phyloP scores from a whole-genome alignment of 768 basidiomycete species.

The Scleroderma bovista region DNA sequence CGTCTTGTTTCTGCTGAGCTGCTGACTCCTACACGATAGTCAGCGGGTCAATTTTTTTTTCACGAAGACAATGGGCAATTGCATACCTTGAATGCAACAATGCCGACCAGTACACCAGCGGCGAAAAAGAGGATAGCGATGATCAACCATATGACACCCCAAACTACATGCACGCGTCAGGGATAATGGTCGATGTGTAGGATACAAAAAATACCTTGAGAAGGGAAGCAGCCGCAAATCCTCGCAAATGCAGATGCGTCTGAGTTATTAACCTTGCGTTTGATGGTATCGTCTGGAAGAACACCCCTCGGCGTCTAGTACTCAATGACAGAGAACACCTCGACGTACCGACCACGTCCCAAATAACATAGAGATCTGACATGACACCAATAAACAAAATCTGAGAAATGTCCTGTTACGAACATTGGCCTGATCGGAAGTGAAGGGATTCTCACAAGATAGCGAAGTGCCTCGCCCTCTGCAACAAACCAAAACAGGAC shows the following conservation, averaged over 20 bases:
- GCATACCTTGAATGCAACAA: conserved; percentile 75
- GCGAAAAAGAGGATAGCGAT: conserved; percentile 71
- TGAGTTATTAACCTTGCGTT: conserved; percentile 78
- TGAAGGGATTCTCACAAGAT: conserved; percentile 45
- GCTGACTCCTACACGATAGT: conserved; percentile 46
- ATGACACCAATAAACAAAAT: conserved; percentile 81
- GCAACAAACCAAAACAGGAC: conserved; percentile 81
- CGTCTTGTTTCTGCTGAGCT: conserved; percentile 47
- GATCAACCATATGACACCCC: conserved; percentile 88
- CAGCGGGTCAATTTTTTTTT: background rate
- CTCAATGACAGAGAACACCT: background rate
- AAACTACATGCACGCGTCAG: conserved; percentile 41
- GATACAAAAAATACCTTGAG: conserved; percentile 47
- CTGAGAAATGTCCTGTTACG: conserved; percentile 27
- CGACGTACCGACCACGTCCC: conserved; percentile 83
- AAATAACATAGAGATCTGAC: conserved; percentile 83
- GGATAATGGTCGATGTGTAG: too few species aligned
- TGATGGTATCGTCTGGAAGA: conserved; percentile 69
- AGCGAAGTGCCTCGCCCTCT: conserved; percentile 70
- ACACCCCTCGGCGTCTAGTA: background rate
- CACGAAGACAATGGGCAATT: background rate
- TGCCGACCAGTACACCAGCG: conserved; percentile 67
- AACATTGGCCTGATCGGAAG: background rate
- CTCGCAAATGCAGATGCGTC: conserved; percentile 84
- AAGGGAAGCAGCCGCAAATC: conserved; percentile 82